Percentiles rank a stretch among this genome's conserved stretches.
Evolutionary conservation across 345 rosid species (phyloP).

Genomic region (Cochlearia excelsa): DNA sequence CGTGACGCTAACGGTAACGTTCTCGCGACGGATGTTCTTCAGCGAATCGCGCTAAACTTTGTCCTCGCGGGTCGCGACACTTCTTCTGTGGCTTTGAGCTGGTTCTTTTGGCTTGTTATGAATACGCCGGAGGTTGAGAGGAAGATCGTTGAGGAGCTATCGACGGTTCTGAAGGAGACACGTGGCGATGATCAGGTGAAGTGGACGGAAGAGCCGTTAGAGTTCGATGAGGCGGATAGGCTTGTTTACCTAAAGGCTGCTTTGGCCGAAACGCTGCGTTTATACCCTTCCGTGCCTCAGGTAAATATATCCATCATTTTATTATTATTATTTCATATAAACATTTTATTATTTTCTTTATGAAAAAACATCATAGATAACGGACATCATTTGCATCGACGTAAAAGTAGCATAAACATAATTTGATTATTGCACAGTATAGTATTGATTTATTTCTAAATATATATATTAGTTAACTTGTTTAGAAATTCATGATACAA

Average conservation of each 20-base stretch:
- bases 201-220: slow-evolving; percentile 71
- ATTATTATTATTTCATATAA: too few relatives aligned
- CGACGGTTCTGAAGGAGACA: slow-evolving; percentile 53
- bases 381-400: too few relatives aligned
- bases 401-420: too few relatives aligned
- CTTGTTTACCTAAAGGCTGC: slow-evolving; percentile 80
- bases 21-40: slow-evolving; percentile 58
- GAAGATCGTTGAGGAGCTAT: slow-evolving; percentile 62
- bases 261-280: slow-evolving; percentile 77
- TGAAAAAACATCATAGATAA: too few relatives aligned
- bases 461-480: too few relatives aligned
- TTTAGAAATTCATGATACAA: too few relatives aligned
- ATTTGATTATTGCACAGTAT: too few relatives aligned
- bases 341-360: too few relatives aligned
- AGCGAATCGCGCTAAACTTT: slow-evolving; percentile 82
- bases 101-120: slow-evolving; percentile 96
- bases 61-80: slow-evolving; percentile 94
- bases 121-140: slow-evolving; percentile 56
- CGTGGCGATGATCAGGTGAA: slow-evolving; percentile 57
- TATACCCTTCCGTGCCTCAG: slow-evolving; percentile 89
- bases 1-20: slow-evolving; percentile 62
- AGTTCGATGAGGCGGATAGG: slow-evolving; percentile 75
- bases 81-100: slow-evolving; percentile 84
- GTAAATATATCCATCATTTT: slow-evolving; percentile 7
- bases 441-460: too few relatives aligned